Conservation (phyloP, 108 stramenopile genomes). For the Nitzschia sp. region DNA sequence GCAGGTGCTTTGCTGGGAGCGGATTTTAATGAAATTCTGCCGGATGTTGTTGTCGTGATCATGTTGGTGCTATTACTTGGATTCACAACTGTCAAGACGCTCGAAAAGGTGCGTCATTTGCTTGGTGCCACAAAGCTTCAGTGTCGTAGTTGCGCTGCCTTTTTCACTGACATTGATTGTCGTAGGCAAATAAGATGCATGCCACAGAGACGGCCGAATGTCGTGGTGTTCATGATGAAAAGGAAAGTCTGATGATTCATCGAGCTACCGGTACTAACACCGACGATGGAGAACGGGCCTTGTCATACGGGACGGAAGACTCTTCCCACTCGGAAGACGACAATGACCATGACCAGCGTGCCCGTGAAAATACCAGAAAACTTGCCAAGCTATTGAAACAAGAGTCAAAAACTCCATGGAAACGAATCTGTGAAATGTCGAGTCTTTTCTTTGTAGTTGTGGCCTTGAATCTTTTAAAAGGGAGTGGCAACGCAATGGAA, state of each 20-base stretch:
- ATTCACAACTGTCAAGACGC: conserved; percentile 53
- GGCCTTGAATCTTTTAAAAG: conserved; percentile 77
- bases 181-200: neutral
- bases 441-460: neutral
- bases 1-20: conserved; percentile 86
- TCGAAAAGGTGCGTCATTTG: conserved; percentile 44
- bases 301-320: too few relatives aligned
- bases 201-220: neutral
- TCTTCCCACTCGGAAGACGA: too few relatives aligned
- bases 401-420: neutral
- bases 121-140: too few relatives aligned
- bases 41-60: conserved; percentile 49
- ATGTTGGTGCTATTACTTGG: conserved; percentile 59
- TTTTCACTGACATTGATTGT: neutral
- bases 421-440: neutral
- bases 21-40: conserved; percentile 66
- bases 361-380: neutral
- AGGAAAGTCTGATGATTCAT: neutral
- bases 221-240: neutral
- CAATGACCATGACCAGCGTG: neutral
- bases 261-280: neutral
- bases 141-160: neutral
- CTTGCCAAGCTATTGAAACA: neutral
- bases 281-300: too few relatives aligned
- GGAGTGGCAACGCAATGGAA: conserved; percentile 67